A percentile compares a stretch with the other conserved stretches of the same genome.
Evolutionary conservation across 345 rosid species (phyloP).

Genomic region (Hevea brasiliensis): DNA sequence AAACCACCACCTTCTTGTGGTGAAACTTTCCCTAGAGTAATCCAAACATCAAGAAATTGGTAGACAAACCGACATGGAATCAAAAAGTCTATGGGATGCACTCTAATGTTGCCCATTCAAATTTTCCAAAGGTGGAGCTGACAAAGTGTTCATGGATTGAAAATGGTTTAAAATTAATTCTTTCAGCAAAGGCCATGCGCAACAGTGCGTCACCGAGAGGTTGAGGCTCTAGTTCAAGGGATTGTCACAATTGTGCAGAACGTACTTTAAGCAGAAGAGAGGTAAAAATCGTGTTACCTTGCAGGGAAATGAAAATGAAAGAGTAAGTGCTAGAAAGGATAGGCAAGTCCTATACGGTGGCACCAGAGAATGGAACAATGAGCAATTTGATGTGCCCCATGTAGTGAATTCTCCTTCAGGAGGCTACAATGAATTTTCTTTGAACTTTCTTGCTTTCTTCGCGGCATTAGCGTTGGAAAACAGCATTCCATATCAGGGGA

Average conservation of each 20-base stretch:
- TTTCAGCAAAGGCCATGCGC: background rate
- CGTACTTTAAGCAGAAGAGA: background rate
- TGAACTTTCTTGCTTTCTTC: slow-evolving; percentile 16
- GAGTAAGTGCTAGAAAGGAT: background rate
- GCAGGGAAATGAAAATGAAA: slow-evolving; percentile 2
- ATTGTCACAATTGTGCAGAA: background rate
- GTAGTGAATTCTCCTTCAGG: slow-evolving; percentile 12
- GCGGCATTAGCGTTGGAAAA: slow-evolving; percentile 16
- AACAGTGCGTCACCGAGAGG: no score
- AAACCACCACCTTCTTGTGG: no score
- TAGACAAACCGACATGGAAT: background rate
- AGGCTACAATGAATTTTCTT: slow-evolving; percentile 6
- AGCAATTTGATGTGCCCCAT: background rate
- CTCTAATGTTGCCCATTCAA: slow-evolving; percentile 21
- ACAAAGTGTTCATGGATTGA: slow-evolving; percentile 27
- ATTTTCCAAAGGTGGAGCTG: slow-evolving; percentile 27
- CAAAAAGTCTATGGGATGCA: background rate
- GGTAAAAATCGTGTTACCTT: background rate
- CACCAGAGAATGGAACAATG: slow-evolving; percentile 1
- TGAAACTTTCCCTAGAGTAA: no score
- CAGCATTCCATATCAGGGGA: no score
- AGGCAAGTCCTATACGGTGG: no score
- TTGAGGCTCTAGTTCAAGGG: background rate
- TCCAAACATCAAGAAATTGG: slow-evolving; percentile 13
- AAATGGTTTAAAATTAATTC: slow-evolving; percentile 11